Evolutionary conservation across 1,284 basidiomycete genomes (phyloP).

Genomic region (Meira nashicola): DNA sequence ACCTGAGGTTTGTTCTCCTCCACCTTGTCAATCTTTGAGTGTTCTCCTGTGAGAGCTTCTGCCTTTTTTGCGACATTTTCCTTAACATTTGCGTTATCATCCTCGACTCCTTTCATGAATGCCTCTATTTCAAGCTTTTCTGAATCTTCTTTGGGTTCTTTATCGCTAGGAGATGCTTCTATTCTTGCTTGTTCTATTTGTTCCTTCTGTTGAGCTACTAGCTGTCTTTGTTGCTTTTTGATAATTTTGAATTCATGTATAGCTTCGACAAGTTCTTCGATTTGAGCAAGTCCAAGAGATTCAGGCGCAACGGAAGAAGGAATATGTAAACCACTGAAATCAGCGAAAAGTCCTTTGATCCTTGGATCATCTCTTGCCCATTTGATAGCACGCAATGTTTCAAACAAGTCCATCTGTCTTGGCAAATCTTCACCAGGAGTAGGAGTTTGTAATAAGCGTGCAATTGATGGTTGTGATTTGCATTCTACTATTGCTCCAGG

Average conservation of each 20-base stretch:
- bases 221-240: constrained; percentile 45
- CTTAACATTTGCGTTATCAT: neutral
- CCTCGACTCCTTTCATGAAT: neutral
- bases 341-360: constrained; percentile 55
- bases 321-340: constrained; percentile 53
- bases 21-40: neutral
- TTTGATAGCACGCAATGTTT: constrained; percentile 53
- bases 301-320: constrained; percentile 46
- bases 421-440: constrained; percentile 30
- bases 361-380: constrained; percentile 52
- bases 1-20: neutral
- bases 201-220: constrained; percentile 19
- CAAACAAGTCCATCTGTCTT: constrained; percentile 53
- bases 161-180: neutral
- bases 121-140: neutral
- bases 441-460: constrained; percentile 27
- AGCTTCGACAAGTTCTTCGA: constrained; percentile 55
- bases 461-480: constrained; percentile 22
- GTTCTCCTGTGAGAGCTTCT: neutral
- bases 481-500: constrained; percentile 49
- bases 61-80: neutral
- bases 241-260: constrained; percentile 53
- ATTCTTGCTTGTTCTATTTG: neutral
- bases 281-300: constrained; percentile 54
- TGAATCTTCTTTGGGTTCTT: neutral